These are phyloP conservation scores for Arctostaphylos glauca DNA, from an alignment of 148 eudicot species.

Conservation along the genomic window DNA sequence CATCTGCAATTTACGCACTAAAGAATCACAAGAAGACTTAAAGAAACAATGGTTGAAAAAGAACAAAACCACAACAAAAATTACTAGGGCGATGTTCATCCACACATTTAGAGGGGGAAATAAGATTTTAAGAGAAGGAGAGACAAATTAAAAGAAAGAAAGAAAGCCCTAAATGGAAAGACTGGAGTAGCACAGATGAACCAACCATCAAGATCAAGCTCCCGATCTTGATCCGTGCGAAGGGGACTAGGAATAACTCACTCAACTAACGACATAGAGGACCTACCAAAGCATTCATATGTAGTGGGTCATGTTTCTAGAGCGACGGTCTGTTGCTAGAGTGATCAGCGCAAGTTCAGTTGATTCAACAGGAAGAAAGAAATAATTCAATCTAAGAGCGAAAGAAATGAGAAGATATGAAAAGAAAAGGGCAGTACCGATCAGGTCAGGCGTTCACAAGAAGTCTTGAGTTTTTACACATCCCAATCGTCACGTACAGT, in stretches of 20 bases:
- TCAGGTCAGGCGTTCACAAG: background rate
- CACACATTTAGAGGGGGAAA: background rate
- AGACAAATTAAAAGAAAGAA: background rate
- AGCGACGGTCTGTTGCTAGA: background rate
- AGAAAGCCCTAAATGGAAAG: background rate
- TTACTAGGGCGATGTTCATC: background rate
- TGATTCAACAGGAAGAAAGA: too few relatives aligned
- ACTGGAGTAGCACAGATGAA: background rate
- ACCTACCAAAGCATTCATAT: too few relatives aligned
- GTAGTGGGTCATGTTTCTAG: too few relatives aligned
- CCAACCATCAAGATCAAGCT: background rate
- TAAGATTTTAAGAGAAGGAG: background rate
- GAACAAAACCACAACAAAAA: background rate
- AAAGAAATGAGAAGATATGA: background rate
- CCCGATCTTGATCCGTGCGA: too few relatives aligned
- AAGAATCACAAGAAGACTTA: background rate
- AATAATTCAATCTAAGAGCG: background rate
- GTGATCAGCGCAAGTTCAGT: background rate
- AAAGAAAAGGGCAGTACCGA: slow-evolving; percentile 4
- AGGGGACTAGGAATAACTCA: too few relatives aligned
- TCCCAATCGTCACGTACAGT: background rate
- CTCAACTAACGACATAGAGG: too few relatives aligned
- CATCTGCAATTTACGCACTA: background rate
- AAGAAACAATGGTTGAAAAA: background rate
- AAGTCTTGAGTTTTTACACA: background rate